Evolutionary conservation across 257 asterid genomes (phyloP).

Genomic region (Paulownia fortunei): DNA sequence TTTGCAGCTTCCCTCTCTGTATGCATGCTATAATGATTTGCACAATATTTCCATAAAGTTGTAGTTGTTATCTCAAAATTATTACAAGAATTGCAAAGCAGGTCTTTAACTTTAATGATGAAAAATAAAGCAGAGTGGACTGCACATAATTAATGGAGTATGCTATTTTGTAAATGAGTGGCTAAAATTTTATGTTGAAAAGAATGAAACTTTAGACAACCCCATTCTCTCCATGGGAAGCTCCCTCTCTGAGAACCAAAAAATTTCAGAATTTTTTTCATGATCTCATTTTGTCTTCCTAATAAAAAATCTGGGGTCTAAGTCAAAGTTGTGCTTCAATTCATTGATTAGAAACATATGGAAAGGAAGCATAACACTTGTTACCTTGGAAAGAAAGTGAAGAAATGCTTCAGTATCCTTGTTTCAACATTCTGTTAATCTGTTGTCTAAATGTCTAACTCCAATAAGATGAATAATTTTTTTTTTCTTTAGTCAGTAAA

Average conservation of each 20-base stretch:
- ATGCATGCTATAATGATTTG: not conserved
- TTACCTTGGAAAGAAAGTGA: not conserved
- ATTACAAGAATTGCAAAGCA: constrained; percentile 22
- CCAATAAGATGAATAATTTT: too few relatives aligned
- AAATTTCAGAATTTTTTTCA: not conserved
- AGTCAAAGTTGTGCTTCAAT: constrained; percentile 20
- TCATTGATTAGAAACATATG: constrained; percentile 1
- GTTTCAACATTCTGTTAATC: too few relatives aligned
- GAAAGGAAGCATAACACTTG: constrained; percentile 25
- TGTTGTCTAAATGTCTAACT: too few relatives aligned
- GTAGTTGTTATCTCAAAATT: not conserved
- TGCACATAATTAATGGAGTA: not conserved
- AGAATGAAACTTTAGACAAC: not conserved
- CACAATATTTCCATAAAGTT: not conserved
- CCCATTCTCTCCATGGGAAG: too few relatives aligned
- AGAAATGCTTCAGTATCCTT: too few relatives aligned
- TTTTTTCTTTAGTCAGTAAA: too few relatives aligned
- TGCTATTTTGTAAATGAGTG: not conserved
- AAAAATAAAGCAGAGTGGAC: constrained; percentile 27
- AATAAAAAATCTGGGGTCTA: constrained; percentile 23
- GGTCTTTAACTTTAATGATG: constrained; percentile 24
- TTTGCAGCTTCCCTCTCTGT: not conserved
- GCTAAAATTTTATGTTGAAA: not conserved
- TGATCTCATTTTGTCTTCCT: not conserved
- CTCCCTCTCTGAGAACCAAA: not conserved